These are phyloP conservation scores for Takashimella tepidaria DNA, from an alignment of 1,284 basidiomycete genomes.

Conservation along the genomic window DNA sequence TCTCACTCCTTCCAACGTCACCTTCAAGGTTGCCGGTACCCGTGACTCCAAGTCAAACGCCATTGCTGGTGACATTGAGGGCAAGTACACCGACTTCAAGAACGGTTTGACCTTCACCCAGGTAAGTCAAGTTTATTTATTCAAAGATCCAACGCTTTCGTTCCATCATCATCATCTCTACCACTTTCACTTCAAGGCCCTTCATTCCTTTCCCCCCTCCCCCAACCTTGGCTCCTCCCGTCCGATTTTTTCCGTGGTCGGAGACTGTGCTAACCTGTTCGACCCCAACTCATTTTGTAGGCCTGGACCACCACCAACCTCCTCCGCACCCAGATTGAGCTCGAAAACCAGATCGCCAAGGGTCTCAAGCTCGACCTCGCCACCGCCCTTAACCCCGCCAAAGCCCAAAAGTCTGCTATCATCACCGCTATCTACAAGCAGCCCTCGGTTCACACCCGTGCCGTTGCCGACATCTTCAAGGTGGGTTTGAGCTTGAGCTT, in stretches of 20 bases:
- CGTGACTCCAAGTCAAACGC: slow-evolving; percentile 66
- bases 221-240: not conserved
- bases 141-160: not conserved
- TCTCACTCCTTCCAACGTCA: slow-evolving; percentile 79
- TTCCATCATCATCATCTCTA: too few relatives aligned
- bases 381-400: slow-evolving; percentile 73
- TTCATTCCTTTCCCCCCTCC: not conserved
- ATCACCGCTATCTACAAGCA: slow-evolving; percentile 88
- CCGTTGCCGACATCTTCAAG: slow-evolving; percentile 91
- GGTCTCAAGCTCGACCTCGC: slow-evolving; percentile 93
- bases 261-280: not conserved
- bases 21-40: slow-evolving; percentile 79
- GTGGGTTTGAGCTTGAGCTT: slow-evolving; percentile 53
- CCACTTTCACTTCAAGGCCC: too few relatives aligned
- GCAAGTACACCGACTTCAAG: slow-evolving; percentile 80
- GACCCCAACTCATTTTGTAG: slow-evolving; percentile 42
- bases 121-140: slow-evolving; percentile 41
- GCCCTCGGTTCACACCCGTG: slow-evolving; percentile 89
- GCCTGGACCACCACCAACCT: slow-evolving; percentile 92
- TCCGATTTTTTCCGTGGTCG: not conserved
- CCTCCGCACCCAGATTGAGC: slow-evolving; percentile 82
- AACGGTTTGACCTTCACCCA: slow-evolving; percentile 87
- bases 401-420: slow-evolving; percentile 70
- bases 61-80: slow-evolving; percentile 84
- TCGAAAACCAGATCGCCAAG: slow-evolving; percentile 97